Conservation (phyloP, 495 filamentous ascomycete genomes). For the Penicillium daleae region DNA sequence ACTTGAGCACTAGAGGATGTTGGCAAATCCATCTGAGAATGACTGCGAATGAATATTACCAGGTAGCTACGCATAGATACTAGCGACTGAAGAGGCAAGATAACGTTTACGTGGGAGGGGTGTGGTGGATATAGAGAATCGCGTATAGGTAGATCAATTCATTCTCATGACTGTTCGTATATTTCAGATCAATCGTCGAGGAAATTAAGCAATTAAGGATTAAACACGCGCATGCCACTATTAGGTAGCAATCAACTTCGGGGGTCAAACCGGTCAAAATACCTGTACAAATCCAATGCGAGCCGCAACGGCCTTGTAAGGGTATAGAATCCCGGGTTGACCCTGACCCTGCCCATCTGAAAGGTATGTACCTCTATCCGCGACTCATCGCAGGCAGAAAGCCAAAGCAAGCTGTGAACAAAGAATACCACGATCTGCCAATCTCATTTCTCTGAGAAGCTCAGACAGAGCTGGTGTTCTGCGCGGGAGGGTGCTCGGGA, state of each 20-base stretch:
- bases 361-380: background rate
- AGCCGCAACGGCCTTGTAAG: too few species aligned
- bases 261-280: background rate
- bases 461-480: conserved; percentile 22
- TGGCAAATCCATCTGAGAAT: too few species aligned
- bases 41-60: too few species aligned
- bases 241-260: conserved; percentile 1
- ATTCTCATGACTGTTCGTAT: conserved; percentile 1
- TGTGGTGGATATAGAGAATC: background rate
- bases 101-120: too few species aligned
- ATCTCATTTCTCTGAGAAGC: background rate
- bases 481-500: conserved; percentile 10
- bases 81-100: too few species aligned
- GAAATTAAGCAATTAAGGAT: conserved; percentile 1
- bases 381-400: background rate
- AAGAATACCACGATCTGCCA: background rate
- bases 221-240: background rate
- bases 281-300: background rate
- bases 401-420: background rate
- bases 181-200: conserved; percentile 4
- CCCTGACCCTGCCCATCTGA: background rate
- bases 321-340: background rate
- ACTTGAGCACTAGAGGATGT: too few species aligned
- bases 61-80: too few species aligned
- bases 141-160: background rate